Percentiles rank a stretch among this genome's conserved stretches.
phyloP scores from a whole-genome alignment of 2,329 filamentous ascomycete species.

The Thermomyces lanuginosus region DNA sequence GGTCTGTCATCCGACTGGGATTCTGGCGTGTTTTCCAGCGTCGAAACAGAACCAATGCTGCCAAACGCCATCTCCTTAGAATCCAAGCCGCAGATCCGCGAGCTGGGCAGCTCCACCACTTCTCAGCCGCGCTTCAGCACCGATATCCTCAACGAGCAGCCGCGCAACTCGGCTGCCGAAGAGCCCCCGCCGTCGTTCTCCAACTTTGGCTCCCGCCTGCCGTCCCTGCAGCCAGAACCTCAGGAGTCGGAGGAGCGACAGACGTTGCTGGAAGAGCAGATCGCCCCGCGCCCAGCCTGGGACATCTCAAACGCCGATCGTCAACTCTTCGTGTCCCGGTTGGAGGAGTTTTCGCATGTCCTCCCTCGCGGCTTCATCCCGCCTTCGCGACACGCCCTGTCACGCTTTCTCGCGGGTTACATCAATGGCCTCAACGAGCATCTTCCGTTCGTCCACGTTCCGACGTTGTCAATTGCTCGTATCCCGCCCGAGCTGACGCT shows the following conservation, averaged over 20 bases:
- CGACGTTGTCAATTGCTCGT: constrained; percentile 30
- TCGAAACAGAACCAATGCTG: constrained; percentile 23
- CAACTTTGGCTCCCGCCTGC: constrained; percentile 32
- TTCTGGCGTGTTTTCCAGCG: constrained; percentile 29
- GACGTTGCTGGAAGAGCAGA: constrained; percentile 24
- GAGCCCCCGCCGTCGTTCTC: constrained; percentile 31
- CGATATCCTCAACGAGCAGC: constrained; percentile 23
- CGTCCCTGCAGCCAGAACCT: constrained; percentile 31
- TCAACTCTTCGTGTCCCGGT: constrained; percentile 28
- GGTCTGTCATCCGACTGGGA: constrained; percentile 35
- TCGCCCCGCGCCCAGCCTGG: constrained; percentile 27
- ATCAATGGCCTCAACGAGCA: constrained; percentile 36
- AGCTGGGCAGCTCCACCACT: no score
- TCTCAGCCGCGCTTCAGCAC: constrained; percentile 19
- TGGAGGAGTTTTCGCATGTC: constrained; percentile 30
- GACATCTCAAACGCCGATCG: constrained; percentile 32
- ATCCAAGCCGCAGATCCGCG: constrained; percentile 18
- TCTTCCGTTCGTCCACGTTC: constrained; percentile 36
- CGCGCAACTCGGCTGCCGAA: constrained; percentile 19
- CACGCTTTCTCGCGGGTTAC: constrained; percentile 35
- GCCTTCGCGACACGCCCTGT: constrained; percentile 34
- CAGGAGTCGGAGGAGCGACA: constrained; percentile 30
- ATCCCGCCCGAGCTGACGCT: constrained; percentile 34
- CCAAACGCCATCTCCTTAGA: constrained; percentile 22
- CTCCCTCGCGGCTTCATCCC: constrained; percentile 32